Conservation (phyloP, 768 basidiomycete genomes). For the Royoungia palumana region DNA sequence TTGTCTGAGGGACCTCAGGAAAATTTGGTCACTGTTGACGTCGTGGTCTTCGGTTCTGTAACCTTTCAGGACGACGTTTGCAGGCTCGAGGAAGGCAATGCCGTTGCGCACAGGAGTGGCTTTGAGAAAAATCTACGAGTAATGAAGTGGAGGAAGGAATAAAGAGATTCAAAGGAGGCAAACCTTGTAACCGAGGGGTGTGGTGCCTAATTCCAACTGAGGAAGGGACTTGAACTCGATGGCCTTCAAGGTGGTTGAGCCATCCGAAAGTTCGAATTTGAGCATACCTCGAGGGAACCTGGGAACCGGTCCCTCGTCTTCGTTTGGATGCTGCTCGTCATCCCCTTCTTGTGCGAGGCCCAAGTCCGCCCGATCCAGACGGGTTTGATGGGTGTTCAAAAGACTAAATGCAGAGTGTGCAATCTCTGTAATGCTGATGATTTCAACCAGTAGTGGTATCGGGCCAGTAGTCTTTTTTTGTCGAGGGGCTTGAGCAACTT, state of each 20-base stretch:
- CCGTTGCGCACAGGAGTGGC: conserved; percentile 66
- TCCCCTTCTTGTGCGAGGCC: conserved; percentile 36
- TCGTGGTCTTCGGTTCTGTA: conserved; percentile 66
- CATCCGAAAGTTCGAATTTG: conserved; percentile 73
- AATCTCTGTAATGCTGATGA: conserved; percentile 77
- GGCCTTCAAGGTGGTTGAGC: conserved; percentile 39
- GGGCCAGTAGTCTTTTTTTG: conserved; percentile 31
- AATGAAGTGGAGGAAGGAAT: not conserved
- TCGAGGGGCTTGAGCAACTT: conserved; percentile 1
- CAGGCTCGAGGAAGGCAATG: conserved; percentile 74
- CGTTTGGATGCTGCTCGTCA: conserved; percentile 46
- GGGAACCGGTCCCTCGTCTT: conserved; percentile 73
- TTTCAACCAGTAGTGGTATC: conserved; percentile 66
- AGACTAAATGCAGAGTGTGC: conserved; percentile 80
- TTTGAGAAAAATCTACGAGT: conserved; percentile 60
- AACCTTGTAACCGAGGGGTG: conserved; percentile 83
- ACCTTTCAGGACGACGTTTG: conserved; percentile 57
- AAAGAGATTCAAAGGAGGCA: not conserved
- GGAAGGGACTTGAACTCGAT: conserved; percentile 74
- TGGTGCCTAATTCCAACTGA: conserved; percentile 66
- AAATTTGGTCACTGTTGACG: conserved; percentile 50
- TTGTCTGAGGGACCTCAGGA: conserved; percentile 55
- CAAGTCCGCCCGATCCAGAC: conserved; percentile 55
- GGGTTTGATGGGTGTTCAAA: conserved; percentile 51
- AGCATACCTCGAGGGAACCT: conserved; percentile 82